Evolutionary conservation across 75 land plant genomes (phyloP).

Genomic region (Selaginella moellendorffii): DNA sequence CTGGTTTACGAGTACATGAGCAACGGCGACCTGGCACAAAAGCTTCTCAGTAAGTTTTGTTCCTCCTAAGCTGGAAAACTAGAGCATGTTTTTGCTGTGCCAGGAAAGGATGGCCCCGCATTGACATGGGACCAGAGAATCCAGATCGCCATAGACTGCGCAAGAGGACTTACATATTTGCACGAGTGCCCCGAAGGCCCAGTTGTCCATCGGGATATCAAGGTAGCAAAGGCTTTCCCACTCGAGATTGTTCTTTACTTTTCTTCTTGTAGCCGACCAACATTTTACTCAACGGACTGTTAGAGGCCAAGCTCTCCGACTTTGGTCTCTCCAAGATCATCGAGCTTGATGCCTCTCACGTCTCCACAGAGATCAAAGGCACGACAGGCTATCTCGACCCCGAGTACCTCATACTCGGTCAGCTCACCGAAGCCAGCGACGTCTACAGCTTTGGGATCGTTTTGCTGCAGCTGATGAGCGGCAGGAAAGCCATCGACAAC

Average conservation of each 20-base stretch:
- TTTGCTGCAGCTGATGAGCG: conserved; percentile 52
- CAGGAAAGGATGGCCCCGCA: conserved; percentile 8
- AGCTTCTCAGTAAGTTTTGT: conserved; percentile 11
- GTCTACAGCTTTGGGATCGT: conserved; percentile 75
- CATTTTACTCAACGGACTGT: conserved; percentile 29
- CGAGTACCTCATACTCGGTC: conserved; percentile 34
- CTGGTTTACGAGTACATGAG: conserved; percentile 44
- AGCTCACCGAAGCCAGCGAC: conserved; percentile 42
- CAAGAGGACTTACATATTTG: conserved; percentile 15
- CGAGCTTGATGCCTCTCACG: conserved; percentile 30
- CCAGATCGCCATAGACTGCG: conserved; percentile 19
- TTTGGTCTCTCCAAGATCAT: conserved; percentile 55
- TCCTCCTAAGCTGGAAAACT: neutral
- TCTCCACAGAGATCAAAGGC: conserved; percentile 54
- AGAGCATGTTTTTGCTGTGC: neutral
- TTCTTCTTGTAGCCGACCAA: conserved; percentile 37
- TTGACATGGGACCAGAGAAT: conserved; percentile 20
- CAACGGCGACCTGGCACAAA: conserved; percentile 27
- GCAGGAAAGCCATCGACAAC: conserved; percentile 32
- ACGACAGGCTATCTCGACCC: conserved; percentile 76
- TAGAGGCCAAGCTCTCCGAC: conserved; percentile 55
- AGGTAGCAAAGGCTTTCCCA: too few species aligned
- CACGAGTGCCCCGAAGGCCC: conserved; percentile 17
- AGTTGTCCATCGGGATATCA: conserved; percentile 20
- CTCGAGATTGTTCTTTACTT: too few species aligned